These are phyloP conservation scores for Aspergillus eucalypticola DNA, from an alignment of 2,329 filamentous ascomycete species.

Conservation along the genomic window DNA sequence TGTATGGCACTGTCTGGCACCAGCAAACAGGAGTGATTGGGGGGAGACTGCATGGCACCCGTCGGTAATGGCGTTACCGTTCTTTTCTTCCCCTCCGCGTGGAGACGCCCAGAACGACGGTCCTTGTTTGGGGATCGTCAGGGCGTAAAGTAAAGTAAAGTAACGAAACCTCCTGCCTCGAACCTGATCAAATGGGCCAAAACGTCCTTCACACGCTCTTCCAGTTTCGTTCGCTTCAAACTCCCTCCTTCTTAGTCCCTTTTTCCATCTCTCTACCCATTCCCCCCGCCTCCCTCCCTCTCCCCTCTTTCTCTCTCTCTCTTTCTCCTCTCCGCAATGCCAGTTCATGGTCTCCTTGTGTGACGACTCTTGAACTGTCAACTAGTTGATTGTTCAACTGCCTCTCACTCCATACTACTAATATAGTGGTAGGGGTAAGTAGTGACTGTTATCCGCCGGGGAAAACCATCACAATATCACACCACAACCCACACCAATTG, in stretches of 20 bases:
- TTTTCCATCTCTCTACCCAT: neutral
- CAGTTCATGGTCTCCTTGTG: conserved; percentile 14
- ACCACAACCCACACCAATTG: neutral
- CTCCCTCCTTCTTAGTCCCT: neutral
- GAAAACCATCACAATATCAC: neutral
- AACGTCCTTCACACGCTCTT: conserved; percentile 2
- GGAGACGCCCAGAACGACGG: conserved; percentile 19
- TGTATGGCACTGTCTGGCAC: no score
- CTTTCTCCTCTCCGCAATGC: conserved; percentile 15
- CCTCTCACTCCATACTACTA: neutral
- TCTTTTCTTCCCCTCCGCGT: conserved; percentile 9
- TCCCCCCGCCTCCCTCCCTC: neutral
- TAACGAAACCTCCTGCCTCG: conserved; percentile 9
- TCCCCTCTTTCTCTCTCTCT: neutral
- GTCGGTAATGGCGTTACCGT: conserved; percentile 9
- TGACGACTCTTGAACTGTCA: neutral
- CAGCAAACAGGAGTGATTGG: neutral
- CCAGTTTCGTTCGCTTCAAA: neutral
- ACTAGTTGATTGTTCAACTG: neutral
- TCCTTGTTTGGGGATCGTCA: conserved; percentile 24
- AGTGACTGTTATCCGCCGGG: neutral
- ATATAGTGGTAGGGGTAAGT: neutral
- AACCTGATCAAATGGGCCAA: conserved; percentile 2
- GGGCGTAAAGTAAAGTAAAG: conserved; percentile 15
- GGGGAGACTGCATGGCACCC: neutral